Percentiles rank a stretch among this genome's conserved stretches.
These are phyloP conservation scores for Collariella sp. DNA, from an alignment of 495 filamentous ascomycete genomes.

Conservation along the genomic window DNA sequence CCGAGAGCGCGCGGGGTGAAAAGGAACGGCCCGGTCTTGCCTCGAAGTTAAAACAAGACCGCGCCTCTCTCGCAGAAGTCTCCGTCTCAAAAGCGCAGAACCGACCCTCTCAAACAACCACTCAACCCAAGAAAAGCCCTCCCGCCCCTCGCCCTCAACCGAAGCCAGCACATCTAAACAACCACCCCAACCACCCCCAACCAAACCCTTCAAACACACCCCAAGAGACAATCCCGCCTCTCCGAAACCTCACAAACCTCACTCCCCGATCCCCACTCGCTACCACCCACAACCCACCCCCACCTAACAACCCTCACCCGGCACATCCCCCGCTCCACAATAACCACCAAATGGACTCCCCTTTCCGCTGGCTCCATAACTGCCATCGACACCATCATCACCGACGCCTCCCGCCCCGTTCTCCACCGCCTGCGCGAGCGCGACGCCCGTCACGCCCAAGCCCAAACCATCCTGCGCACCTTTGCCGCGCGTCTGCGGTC, in stretches of 20 bases:
- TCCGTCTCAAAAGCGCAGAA: conserved; percentile 21
- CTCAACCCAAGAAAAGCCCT: conserved; percentile 3
- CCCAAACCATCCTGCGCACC: conserved; percentile 26
- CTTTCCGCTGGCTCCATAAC: conserved; percentile 32
- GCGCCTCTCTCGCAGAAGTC: conserved; percentile 19
- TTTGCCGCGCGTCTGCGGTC: conserved; percentile 28
- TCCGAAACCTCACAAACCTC: not conserved
- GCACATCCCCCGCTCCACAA: conserved; percentile 33
- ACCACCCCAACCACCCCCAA: not conserved
- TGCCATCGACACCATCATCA: conserved; percentile 30
- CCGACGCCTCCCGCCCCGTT: conserved; percentile 32
- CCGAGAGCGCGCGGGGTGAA: not conserved
- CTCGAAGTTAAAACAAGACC: conserved; percentile 10
- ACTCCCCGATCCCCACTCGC: not conserved
- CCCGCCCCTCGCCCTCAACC: not conserved
- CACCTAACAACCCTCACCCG: conserved; percentile 35
- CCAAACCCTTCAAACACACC: not conserved
- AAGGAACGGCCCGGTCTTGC: not conserved
- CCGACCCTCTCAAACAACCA: not conserved
- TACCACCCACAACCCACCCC: conserved; percentile 8
- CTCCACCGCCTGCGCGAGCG: conserved; percentile 33
- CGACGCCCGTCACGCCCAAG: conserved; percentile 29
- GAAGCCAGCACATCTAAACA: not conserved
- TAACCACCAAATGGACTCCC: conserved; percentile 38
- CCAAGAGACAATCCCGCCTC: conserved; percentile 8